A percentile compares a stretch with the other conserved stretches of the same genome.
Conservation (phyloP, 108 stramenopile genomes). For the Nannochloropsis salina region DNA sequence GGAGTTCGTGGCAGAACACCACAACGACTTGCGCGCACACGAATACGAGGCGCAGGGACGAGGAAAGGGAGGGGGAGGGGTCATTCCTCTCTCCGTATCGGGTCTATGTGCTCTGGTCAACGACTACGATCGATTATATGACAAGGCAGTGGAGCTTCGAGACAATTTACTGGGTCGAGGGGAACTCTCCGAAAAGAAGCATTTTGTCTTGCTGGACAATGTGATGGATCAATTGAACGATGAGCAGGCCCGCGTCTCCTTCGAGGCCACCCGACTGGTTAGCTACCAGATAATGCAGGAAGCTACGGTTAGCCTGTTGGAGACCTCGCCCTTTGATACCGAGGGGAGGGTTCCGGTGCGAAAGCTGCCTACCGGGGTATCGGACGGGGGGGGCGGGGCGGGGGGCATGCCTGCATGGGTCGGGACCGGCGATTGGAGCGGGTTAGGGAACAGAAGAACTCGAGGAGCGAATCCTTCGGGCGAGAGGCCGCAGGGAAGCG, state of each 20-base stretch:
- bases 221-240: neutral
- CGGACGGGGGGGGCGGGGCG: neutral
- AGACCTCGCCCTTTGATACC: neutral
- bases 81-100: neutral
- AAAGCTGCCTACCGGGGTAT: neutral
- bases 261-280: neutral
- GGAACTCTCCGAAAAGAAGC: neutral
- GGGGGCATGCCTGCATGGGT: neutral
- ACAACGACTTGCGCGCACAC: neutral
- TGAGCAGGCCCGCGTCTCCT: neutral
- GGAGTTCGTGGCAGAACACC: conserved; percentile 15
- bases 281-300: neutral
- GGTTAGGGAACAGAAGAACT: neutral
- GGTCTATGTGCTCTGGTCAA: neutral
- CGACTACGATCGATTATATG: neutral
- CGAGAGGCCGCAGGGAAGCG: neutral
- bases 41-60: neutral
- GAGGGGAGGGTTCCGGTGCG: neutral
- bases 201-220: neutral
- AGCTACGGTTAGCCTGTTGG: neutral
- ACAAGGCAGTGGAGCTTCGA: neutral
- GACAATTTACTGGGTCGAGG: neutral
- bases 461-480: too few species aligned
- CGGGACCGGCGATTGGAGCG: neutral
- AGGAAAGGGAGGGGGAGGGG: neutral